These are phyloP conservation scores for Trichoderma sp. DNA, from an alignment of 2,329 filamentous ascomycete genomes.

Conservation along the genomic window DNA sequence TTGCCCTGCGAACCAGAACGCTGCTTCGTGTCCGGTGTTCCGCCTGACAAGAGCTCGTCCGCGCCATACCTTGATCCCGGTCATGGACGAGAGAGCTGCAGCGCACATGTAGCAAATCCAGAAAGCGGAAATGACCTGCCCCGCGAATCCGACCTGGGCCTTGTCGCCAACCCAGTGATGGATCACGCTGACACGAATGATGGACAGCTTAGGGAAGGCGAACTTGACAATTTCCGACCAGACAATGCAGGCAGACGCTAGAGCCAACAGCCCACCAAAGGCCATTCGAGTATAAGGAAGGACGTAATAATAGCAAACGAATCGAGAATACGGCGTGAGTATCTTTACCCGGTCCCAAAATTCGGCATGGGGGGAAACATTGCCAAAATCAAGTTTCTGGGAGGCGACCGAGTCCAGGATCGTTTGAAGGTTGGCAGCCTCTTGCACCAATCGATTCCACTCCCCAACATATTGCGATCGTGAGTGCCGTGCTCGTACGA, in stretches of 20 bases:
- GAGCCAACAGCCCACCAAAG: conserved; percentile 64
- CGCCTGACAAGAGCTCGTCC: conserved; percentile 85
- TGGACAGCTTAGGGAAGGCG: conserved; percentile 72
- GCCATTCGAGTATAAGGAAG: conserved; percentile 65
- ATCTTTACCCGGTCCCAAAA: conserved; percentile 55
- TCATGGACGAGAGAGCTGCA: conserved; percentile 81
- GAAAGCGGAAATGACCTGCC: conserved; percentile 76
- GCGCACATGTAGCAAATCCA: conserved; percentile 98
- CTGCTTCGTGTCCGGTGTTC: conserved; percentile 88
- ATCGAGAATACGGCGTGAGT: conserved; percentile 78
- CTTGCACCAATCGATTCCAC: conserved; percentile 76
- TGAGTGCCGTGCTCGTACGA: conserved; percentile 79
- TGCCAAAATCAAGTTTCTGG: conserved; percentile 73
- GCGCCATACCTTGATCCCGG: conserved; percentile 95
- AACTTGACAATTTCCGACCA: conserved; percentile 93
- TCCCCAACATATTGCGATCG: conserved; percentile 79
- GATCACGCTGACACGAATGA: conserved; percentile 65
- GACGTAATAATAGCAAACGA: conserved; percentile 70
- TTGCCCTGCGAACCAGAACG: conserved; percentile 93
- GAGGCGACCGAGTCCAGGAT: conserved; percentile 82
- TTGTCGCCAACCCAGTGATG: conserved; percentile 70
- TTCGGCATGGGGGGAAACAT: conserved; percentile 52
- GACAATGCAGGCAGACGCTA: conserved; percentile 78
- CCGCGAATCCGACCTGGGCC: conserved; percentile 78
- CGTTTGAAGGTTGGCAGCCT: conserved; percentile 71